A percentile compares a stretch with the other conserved stretches of the same genome.
Conservation (phyloP, 192 early-diverging fungal species). For the Coemansia sp. region DNA sequence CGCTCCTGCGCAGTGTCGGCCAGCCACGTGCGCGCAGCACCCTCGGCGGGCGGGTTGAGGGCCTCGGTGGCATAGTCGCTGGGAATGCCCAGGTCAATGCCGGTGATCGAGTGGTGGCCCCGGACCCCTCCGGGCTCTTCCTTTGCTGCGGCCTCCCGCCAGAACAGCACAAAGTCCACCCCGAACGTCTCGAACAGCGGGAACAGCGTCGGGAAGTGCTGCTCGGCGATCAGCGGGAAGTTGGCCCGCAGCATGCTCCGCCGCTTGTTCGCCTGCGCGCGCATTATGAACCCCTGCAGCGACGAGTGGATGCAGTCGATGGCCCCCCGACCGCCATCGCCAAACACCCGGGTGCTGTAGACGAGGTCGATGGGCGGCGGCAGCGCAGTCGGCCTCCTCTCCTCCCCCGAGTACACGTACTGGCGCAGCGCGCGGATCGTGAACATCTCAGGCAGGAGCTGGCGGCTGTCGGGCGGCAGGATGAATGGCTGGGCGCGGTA, state of each 20-base stretch:
- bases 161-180: conserved; percentile 85
- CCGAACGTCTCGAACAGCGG: conserved; percentile 85
- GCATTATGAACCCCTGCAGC: conserved; percentile 66
- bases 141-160: conserved; percentile 51
- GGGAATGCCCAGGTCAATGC: conserved; percentile 84
- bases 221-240: conserved; percentile 67
- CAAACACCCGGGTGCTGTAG: conserved; percentile 54
- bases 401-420: conserved; percentile 42
- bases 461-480: neutral
- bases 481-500: conserved; percentile 24
- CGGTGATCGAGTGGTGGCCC: conserved; percentile 92
- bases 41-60: conserved; percentile 46
- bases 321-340: conserved; percentile 17
- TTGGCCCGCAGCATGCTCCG: conserved; percentile 61
- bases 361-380: conserved; percentile 32
- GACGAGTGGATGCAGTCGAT: conserved; percentile 64
- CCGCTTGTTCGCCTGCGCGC: conserved; percentile 75
- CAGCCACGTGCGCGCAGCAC: conserved; percentile 51
- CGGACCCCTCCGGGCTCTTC: conserved; percentile 13
- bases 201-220: conserved; percentile 66
- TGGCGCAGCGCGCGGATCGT: conserved; percentile 50
- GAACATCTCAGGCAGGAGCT: conserved; percentile 38
- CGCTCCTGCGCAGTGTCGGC: conserved; percentile 45
- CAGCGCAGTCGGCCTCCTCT: conserved; percentile 17
- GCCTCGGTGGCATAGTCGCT: conserved; percentile 66